Percentiles rank a stretch among this genome's conserved stretches.
Evolutionary conservation across 768 basidiomycete genomes (phyloP).

Genomic region (Thelephora aurantiotincta): DNA sequence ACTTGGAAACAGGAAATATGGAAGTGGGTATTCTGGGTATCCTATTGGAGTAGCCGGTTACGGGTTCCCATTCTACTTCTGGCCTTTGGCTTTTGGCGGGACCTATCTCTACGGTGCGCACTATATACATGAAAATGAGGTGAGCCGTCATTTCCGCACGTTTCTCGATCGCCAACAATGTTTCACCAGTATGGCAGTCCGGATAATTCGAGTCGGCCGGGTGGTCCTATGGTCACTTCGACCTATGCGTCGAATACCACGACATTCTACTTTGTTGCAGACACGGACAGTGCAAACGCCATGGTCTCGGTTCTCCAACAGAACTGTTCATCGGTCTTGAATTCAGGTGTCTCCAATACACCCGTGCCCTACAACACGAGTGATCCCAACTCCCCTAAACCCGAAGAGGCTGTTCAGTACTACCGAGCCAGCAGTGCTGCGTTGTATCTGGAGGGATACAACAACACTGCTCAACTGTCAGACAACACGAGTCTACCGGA

Average conservation of each 20-base stretch:
- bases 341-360: slow-evolving; percentile 18
- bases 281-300: slow-evolving; percentile 19
- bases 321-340: slow-evolving; percentile 21
- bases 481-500: slow-evolving; percentile 25
- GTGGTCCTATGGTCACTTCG: slow-evolving; percentile 16
- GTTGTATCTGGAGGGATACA: slow-evolving; percentile 51
- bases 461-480: slow-evolving; percentile 38
- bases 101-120: slow-evolving; percentile 14
- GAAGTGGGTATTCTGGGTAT: slow-evolving; percentile 49
- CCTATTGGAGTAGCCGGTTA: slow-evolving; percentile 30
- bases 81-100: slow-evolving; percentile 43
- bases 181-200: slow-evolving; percentile 21
- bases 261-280: slow-evolving; percentile 21
- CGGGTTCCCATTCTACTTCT: slow-evolving; percentile 52
- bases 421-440: slow-evolving; percentile 53
- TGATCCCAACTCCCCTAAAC: slow-evolving; percentile 17
- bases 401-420: slow-evolving; percentile 51
- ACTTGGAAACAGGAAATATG: slow-evolving; percentile 28
- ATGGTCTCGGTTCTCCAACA: slow-evolving; percentile 16
- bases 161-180: slow-evolving; percentile 24
- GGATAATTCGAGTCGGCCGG: slow-evolving; percentile 21
- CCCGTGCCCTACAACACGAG: slow-evolving; percentile 20
- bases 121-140: slow-evolving; percentile 28
- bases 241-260: slow-evolving; percentile 16
- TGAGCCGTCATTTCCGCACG: slow-evolving; percentile 12